Evolutionary conservation across 352 stramenopile species (phyloP), one percentile per base, ranked within the genome.

Genomic region (Globisporangium iwayamae): DNA sequence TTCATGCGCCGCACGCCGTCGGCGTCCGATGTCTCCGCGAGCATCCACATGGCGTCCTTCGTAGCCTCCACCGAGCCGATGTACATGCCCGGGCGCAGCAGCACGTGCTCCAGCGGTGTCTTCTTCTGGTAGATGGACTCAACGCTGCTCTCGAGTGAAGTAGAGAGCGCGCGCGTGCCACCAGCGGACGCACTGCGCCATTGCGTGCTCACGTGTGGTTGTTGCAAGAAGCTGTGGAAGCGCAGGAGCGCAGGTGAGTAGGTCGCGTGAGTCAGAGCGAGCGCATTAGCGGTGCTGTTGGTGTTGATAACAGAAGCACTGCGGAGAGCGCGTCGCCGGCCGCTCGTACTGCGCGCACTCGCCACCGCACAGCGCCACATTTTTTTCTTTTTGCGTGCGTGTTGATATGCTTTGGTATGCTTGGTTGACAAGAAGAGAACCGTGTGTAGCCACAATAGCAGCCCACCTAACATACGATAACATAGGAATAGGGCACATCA

Each of bases 21-120:
- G 28, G 61, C 69, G 22, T 79, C 69, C 8, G 75, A 71, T 13
- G 47, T 38, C 8, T 74, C 74, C 20, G 75, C 69, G 16, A 89
- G 63, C 54, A 93, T 84, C 88, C 88, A 96, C 83, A 95, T 89
- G 18, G 70, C 83, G 65, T 91, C 83, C 53, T 82, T 82, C 16
- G 76, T 74, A 0, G 70, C 65, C 67, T 96, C 88, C n/a, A 96
- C 86, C 28, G 85, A 96, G 50, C 90, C 90, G 63, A 97, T 93
- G 73, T 97, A 97, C 88, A 96, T 97, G 48, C 87, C 89, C 14
- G 90, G 90, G 38, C 90, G 90, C n/a, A 96, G 67, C 38, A 97
- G 71, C 22, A 97, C 89, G 65, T 97, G 90, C 65, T 97, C 89
- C 38, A 96, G 69, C 50, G 85, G 90, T 14, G 84, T 94, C 71